Evolutionary conservation across 345 rosid genomes (phyloP), one percentile per base, ranked within the genome.

Genomic region (Linum lewisii): DNA sequence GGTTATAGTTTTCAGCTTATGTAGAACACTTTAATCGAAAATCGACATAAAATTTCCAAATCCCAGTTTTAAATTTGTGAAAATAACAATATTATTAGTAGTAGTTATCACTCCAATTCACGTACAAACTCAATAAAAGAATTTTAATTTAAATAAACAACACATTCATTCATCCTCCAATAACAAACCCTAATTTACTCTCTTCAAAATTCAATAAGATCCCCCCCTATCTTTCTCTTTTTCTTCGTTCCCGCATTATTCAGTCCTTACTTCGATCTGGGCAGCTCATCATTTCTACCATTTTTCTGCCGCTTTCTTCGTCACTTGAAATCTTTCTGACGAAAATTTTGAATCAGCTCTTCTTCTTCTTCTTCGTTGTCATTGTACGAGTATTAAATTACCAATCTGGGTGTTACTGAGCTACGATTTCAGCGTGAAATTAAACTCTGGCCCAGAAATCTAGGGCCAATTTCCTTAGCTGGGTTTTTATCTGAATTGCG

Each of bases 151-250:
- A 51, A 2, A 18, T 63, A 20, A 58, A 42, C 56, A 49, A 56
- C 59, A 32, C 66, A 54, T 53, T 59, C 7, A 7, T 10, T 56
- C 44, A 11, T 59, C 63, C 13, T 15, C 68, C 72, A 69, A 63
- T 63, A 54, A 69, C 60, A 60, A 60, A 69, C 47, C 62, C 62
- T 63, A 59, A 63, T 61, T 63, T 69, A 52, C 53, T 58, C 63
- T 54, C 18, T 54, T 64, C 45, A 47, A 26, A 36, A 54, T 63
- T 53, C 63, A 18, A 9, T 61, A 55, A 16, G 21, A 34, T 32
- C 51, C 50, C 13, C 20, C 24, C 13, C 34, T 23, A 9, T 22
- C 19, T n/a, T n/a, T 5, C 21, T 21, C 6, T 24, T 7, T 7
- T n/a, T 7, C 25, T 26, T 64, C 25, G 15, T 37, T 24, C 7